Evolutionary conservation across 257 asterid species (phyloP).

Genomic region (Ehretia macrophylla): DNA sequence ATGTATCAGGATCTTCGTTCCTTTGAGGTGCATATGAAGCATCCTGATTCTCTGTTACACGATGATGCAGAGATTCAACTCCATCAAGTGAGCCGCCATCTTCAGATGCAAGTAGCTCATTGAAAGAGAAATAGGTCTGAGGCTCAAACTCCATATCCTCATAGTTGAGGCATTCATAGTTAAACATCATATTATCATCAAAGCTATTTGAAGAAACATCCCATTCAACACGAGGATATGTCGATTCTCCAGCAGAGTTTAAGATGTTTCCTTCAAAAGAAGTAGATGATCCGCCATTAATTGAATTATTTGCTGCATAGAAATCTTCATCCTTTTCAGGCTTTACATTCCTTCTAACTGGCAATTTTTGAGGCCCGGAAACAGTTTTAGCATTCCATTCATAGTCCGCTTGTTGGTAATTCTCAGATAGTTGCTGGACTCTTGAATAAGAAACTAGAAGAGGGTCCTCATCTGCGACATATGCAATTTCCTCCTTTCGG

Average conservation of each 20-base stretch:
- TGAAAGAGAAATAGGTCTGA: slow-evolving; percentile 84
- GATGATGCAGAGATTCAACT: slow-evolving; percentile 1
- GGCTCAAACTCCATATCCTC: slow-evolving; percentile 83
- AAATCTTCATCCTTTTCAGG: slow-evolving; percentile 32
- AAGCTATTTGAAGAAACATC: slow-evolving; percentile 30
- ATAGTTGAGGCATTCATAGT: slow-evolving; percentile 37
- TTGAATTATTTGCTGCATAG: slow-evolving; percentile 22
- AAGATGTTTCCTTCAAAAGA: slow-evolving; percentile 27
- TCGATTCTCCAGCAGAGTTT: slow-evolving; percentile 37
- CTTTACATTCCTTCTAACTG: slow-evolving; percentile 61
- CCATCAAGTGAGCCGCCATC: slow-evolving; percentile 31
- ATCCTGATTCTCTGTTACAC: slow-evolving; percentile 25
- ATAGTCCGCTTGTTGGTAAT: slow-evolving; percentile 21
- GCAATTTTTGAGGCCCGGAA: slow-evolving; percentile 54
- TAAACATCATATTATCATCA: slow-evolving; percentile 41
- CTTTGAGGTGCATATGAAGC: slow-evolving; percentile 26
- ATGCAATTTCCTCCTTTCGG: slow-evolving; percentile 13
- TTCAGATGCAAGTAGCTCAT: slow-evolving; percentile 61
- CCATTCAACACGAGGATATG: slow-evolving; percentile 34
- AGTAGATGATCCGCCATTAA: slow-evolving; percentile 25
- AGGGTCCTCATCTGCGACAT: slow-evolving; percentile 24
- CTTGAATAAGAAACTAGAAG: slow-evolving; percentile 25
- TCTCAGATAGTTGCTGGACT: slow-evolving; percentile 29
- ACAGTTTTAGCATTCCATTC: slow-evolving; percentile 33
- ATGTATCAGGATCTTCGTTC: slow-evolving; percentile 23